These are phyloP conservation scores for Calonectria fujianensis DNA, from an alignment of 2,329 filamentous ascomycete species.

Conservation along the genomic window DNA sequence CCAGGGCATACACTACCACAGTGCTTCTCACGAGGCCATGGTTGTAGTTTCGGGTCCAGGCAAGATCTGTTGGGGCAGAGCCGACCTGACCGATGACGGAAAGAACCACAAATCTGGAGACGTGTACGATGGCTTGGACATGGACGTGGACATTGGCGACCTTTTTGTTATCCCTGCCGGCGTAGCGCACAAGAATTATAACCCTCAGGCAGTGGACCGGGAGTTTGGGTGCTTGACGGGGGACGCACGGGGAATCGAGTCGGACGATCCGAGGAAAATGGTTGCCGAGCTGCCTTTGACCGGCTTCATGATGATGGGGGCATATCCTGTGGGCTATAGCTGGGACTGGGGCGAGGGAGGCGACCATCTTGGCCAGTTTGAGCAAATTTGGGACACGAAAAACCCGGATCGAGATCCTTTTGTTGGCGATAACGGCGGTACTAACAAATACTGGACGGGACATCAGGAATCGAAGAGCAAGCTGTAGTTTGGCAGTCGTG, in stretches of 20 bases:
- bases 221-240: constrained; percentile 2
- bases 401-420: neutral
- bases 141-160: neutral
- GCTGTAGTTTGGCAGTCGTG: too few relatives aligned
- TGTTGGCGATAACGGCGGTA: neutral
- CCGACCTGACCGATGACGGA: neutral
- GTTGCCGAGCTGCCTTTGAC: neutral
- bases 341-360: constrained; percentile 11
- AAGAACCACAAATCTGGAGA: neutral
- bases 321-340: neutral
- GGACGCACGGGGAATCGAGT: neutral
- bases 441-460: neutral
- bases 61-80: constrained; percentile 1
- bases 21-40: constrained; percentile 5
- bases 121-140: neutral
- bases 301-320: constrained; percentile 1
- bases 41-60: constrained; percentile 6
- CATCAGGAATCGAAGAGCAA: neutral
- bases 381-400: neutral
- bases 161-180: neutral
- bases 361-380: neutral
- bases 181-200: constrained; percentile 1
- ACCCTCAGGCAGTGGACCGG: neutral
- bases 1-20: neutral
- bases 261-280: neutral